Percentiles rank a stretch among this genome's conserved stretches.
phyloP scores from a whole-genome alignment of 176 grass and related monocot species.

The Coix lacrymajobi region DNA sequence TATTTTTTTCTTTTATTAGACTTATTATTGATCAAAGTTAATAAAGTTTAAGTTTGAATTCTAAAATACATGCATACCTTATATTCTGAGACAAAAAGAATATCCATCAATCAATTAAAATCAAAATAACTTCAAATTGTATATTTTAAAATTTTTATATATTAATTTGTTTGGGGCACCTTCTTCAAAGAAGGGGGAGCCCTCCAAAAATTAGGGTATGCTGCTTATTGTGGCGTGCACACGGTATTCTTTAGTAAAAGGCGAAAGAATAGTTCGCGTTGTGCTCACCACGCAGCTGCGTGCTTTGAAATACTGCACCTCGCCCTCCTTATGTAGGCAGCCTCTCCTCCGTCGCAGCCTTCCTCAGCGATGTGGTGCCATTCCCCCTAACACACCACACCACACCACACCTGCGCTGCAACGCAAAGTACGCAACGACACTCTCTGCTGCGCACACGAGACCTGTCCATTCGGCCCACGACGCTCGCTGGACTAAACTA shows the following conservation, averaged over 20 bases:
- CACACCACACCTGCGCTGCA: neutral
- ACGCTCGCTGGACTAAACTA: too few relatives aligned
- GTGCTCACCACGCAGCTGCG: constrained; percentile 58
- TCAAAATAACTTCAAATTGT: too few relatives aligned
- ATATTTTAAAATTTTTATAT: neutral
- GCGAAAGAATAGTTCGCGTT: constrained; percentile 77
- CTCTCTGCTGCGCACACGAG: too few relatives aligned
- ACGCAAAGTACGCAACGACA: neutral
- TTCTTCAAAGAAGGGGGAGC: neutral
- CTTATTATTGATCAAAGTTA: too few relatives aligned
- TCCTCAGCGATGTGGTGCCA: neutral
- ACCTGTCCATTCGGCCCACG: too few relatives aligned
- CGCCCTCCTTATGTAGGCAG: neutral
- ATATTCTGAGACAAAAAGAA: too few relatives aligned
- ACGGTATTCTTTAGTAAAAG: constrained; percentile 89
- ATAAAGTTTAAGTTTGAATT: too few relatives aligned
- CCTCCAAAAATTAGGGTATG: constrained; percentile 48
- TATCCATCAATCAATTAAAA: too few relatives aligned
- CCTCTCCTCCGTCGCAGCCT: neutral
- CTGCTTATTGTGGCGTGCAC: constrained; percentile 33
- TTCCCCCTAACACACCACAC: too few relatives aligned
- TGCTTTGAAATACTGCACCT: rapidly evolving
- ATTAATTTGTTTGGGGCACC: neutral
- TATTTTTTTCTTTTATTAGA: too few relatives aligned
- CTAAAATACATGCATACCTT: too few relatives aligned